These are phyloP conservation scores for Articulospora tetracladia DNA, from an alignment of 495 filamentous ascomycete species.

Conservation along the genomic window DNA sequence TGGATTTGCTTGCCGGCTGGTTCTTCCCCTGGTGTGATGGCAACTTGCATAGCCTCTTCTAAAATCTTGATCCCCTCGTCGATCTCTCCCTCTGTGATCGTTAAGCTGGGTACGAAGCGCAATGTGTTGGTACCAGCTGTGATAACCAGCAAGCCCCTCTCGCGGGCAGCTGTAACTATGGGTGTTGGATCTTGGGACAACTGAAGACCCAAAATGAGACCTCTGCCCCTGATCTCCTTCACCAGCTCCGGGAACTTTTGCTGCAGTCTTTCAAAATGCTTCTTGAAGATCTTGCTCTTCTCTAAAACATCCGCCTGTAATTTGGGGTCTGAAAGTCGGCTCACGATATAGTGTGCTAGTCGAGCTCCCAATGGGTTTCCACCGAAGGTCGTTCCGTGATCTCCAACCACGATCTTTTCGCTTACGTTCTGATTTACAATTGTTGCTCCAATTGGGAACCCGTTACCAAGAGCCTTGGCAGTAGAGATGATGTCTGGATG, in stretches of 20 bases:
- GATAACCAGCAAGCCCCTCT: slow-evolving; percentile 86
- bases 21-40: slow-evolving; percentile 1
- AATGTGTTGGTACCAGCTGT: slow-evolving; percentile 87
- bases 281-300: slow-evolving; percentile 61
- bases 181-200: slow-evolving; percentile 62
- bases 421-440: slow-evolving; percentile 75
- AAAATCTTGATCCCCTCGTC: slow-evolving; percentile 69
- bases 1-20: not conserved
- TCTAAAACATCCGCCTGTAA: slow-evolving; percentile 60
- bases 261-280: slow-evolving; percentile 59
- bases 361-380: slow-evolving; percentile 88
- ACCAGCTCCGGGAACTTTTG: slow-evolving; percentile 67
- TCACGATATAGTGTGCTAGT: slow-evolving; percentile 78
- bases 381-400: slow-evolving; percentile 96
- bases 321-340: slow-evolving; percentile 59
- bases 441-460: slow-evolving; percentile 90
- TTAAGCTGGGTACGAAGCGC: slow-evolving; percentile 79
- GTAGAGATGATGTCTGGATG: slow-evolving; percentile 94
- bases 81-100: slow-evolving; percentile 74
- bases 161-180: slow-evolving; percentile 78
- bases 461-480: slow-evolving; percentile 95
- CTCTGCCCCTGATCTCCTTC: slow-evolving; percentile 74
- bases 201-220: slow-evolving; percentile 83
- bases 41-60: slow-evolving; percentile 60
- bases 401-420: slow-evolving; percentile 82